phyloP scores from a whole-genome alignment of 352 stramenopile genomes.

The Globisporangium perplexum region DNA sequence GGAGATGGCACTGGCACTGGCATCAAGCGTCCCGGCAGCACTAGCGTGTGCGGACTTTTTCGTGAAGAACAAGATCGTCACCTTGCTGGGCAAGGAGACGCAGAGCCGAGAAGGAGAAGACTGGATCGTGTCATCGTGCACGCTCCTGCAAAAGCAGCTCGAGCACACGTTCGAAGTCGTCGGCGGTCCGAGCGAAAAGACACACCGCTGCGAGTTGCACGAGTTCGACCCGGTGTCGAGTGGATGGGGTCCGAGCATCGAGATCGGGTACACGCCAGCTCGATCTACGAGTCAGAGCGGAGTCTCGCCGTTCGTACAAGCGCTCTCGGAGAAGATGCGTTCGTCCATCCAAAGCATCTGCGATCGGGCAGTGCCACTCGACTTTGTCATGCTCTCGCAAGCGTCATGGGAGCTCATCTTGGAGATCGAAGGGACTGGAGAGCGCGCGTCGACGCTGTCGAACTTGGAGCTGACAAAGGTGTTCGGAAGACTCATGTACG shows the following conservation, averaged over 20 bases:
- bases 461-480: conserved; percentile 12
- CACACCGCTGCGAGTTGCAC: conserved; percentile 17
- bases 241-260: neutral
- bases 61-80: neutral
- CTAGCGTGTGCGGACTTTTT: conserved; percentile 16
- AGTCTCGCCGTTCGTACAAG: conserved; percentile 12
- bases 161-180: conserved; percentile 21
- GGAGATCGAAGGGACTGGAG: conserved; percentile 24
- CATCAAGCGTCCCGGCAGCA: conserved; percentile 29
- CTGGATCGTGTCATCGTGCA: conserved; percentile 13
- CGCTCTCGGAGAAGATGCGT: conserved; percentile 33
- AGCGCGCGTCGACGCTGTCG: neutral
- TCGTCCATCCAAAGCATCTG: conserved; percentile 24
- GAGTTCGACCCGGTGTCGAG: conserved; percentile 15
- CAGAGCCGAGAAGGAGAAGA: neutral
- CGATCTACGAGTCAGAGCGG: neutral
- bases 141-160: conserved; percentile 30
- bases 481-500: conserved; percentile 32
- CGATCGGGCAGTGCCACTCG: conserved; percentile 16
- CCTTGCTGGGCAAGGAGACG: conserved; percentile 1
- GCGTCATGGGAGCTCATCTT: conserved; percentile 49
- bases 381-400: conserved; percentile 49
- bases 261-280: neutral
- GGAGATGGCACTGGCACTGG: conserved; percentile 23
- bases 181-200: conserved; percentile 29